Evolutionary conservation across 805 yeast genomes (phyloP), one percentile per base, ranked within the genome.

Genomic region (Cyberlindnera veronae): DNA sequence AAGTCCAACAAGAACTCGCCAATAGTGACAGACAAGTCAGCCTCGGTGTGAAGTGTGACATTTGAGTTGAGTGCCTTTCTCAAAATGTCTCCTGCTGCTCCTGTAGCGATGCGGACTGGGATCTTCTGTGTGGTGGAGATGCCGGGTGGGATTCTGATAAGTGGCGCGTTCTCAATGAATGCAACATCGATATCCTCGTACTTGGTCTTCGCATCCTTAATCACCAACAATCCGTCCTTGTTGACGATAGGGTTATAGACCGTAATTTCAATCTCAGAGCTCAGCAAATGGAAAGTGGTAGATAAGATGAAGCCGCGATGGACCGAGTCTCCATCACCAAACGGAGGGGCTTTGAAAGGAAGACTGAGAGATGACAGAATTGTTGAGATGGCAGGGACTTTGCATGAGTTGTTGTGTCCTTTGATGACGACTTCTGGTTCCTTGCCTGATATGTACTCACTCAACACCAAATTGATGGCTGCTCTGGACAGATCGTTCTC

Each of bases 171-270:
- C 18, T 63, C 60, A 23, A 77, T 53, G 38, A 64, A 66, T 1
- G 80, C 84, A 34, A 79, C 54, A 3, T 63, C 57, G 5, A 65
- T 60, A 4, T 68, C 78, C 32, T 74, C 67, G 45, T 69, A 68
- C 1, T 62, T 61, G 0, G 83, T 84, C 37, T 63, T 66, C 2
- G 76, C 81, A 28, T 65, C 65, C 15, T 63, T 43, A 15, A 79
- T 58, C 9, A 60, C 60, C 12, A 75, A 57, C n/a, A 58, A 50
- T 1, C 74, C 57, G 13, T 66, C 71, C n/a, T 66, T 55, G 49
- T 79, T 77, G 5, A 46, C 40, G 1, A 79, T 49, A 2, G 86
- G 86, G 48, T 79, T 79, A 56, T 54, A 75, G 0, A 78, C 62
- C 0, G 71, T 69, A 41, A 79, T 52, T 48, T 77, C 81, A 5